These are phyloP conservation scores for Trypanosoma lewisi DNA, from an alignment of 208 protist species.

Conservation along the genomic window DNA sequence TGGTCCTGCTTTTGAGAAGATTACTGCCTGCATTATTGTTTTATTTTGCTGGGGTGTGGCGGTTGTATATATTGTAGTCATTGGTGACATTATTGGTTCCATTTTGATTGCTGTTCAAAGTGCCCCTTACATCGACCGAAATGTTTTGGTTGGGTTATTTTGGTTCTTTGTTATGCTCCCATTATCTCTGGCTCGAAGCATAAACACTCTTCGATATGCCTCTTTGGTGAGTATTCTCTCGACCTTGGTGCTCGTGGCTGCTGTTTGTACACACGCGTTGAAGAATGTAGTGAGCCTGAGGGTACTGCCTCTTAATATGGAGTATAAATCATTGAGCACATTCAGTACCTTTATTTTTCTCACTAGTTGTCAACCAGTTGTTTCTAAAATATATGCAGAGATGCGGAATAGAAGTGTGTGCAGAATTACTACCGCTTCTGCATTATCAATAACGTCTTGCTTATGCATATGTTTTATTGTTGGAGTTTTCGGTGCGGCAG, in stretches of 20 bases:
- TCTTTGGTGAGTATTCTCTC: conserved; percentile 64
- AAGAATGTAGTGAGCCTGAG: conserved; percentile 4
- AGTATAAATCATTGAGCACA: conserved; percentile 36
- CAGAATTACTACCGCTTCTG: conserved; percentile 56
- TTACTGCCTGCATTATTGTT: conserved; percentile 57
- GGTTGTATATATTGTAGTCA: conserved; percentile 85
- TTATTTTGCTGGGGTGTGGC: conserved; percentile 82
- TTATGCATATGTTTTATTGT: conserved; percentile 66
- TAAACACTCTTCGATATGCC: conserved; percentile 77
- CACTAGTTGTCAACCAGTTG: conserved; percentile 82
- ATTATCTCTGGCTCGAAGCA: conserved; percentile 52
- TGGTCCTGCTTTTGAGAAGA: conserved; percentile 45
- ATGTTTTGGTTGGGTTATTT: conserved; percentile 57
- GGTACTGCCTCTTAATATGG: conserved; percentile 27
- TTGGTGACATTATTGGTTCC: conserved; percentile 74
- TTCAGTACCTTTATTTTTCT: conserved; percentile 76
- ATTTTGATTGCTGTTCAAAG: conserved; percentile 38
- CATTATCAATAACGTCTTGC: conserved; percentile 54
- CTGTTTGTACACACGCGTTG: conserved; percentile 26
- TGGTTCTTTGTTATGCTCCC: conserved; percentile 85
- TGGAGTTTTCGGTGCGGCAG: conserved; percentile 62
- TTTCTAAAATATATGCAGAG: conserved; percentile 70
- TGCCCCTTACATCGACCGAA: conserved; percentile 31
- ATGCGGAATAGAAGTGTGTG: conserved; percentile 47
- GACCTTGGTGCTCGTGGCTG: conserved; percentile 51